Base-by-base conservation (phyloP, 2,329 filamentous ascomycete species). In the Akanthomyces muscarius region DNA sequence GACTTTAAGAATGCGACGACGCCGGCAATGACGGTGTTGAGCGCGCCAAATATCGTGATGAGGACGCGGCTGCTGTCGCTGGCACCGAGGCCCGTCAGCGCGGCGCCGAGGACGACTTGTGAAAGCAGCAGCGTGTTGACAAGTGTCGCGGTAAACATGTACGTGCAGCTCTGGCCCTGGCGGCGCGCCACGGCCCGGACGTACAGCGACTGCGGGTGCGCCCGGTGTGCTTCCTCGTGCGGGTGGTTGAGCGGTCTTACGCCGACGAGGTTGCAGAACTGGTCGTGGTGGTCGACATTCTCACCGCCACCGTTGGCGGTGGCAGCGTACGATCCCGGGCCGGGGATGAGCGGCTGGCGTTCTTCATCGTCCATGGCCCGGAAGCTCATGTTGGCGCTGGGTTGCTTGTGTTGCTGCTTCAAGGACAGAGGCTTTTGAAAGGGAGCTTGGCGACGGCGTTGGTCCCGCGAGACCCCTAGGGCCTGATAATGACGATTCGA, bases 11-110 rank as follows among this genome's bases (percentile, higher is more conserved):
- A 69, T 11, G 67, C 65, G 33, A 69, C 53, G 25, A 69, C 51
- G 14, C 67, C 67, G n/a, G 67, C 67, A 36, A 68, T 69, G 55
- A 69, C 65, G 54, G 67, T 69, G 63, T 69, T 69, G 63, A 66
- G 61, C 14, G 66, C 67, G 21, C 67, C 67, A 44, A 69, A 69
- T 25, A 63, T 55, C 41, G 67, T 68, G 62, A 69, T 66, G 56
- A 68, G 59, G 48, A 68, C 33, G 21, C 65, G 58, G 60, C 56
- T 66, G 63, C 65, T 67, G 60, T 66, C 45, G 42, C 64, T 66
- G 41, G 67, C 66, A 42, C 51, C 67, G n/a, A 69, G 65, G n/a
- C 64, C 67, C 30, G 67, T 69, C 44, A 69, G 55, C 14, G 66
- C 61, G 2, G 67, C 67, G 48, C 67, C 67, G 41, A 69, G 65